These are phyloP conservation scores for Castanopsis chinensis DNA, from an alignment of 306 rosid genomes.

Conservation along the genomic window DNA sequence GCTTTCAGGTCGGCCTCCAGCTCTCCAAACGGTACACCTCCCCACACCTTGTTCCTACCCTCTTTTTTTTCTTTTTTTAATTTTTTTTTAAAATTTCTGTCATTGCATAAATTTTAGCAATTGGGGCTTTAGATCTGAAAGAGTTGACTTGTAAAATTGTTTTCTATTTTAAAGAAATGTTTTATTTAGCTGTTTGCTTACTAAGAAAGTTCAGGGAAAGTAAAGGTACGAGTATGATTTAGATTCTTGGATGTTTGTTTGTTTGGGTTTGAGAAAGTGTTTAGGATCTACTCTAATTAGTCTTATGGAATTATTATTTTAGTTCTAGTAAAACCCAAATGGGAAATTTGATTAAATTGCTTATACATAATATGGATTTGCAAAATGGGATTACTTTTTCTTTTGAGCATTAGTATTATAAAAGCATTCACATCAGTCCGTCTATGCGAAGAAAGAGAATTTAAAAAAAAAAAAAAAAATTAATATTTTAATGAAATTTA, in stretches of 20 bases:
- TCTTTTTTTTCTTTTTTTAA: not conserved
- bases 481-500: no score
- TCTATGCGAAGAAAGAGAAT: no score
- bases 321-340: not conserved
- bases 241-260: no score
- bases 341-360: not conserved
- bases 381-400: not conserved
- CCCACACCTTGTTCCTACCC: not conserved
- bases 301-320: not conserved
- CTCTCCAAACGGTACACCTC: slow-evolving; percentile 83
- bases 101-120: not conserved
- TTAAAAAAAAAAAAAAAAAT: no score
- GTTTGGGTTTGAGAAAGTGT: not conserved
- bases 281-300: not conserved
- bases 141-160: not conserved
- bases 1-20: slow-evolving; percentile 97
- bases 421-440: no score
- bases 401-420: not conserved
- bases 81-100: not conserved
- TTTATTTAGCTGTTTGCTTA: not conserved
- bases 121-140: slow-evolving; percentile 26
- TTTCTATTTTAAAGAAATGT: not conserved
- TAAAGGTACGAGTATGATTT: not conserved
- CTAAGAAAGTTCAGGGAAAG: not conserved
- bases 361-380: not conserved